Percentiles rank a stretch among this genome's conserved stretches.
Conservation (phyloP, 2,329 filamentous ascomycete species). For the Venturia asperata region DNA sequence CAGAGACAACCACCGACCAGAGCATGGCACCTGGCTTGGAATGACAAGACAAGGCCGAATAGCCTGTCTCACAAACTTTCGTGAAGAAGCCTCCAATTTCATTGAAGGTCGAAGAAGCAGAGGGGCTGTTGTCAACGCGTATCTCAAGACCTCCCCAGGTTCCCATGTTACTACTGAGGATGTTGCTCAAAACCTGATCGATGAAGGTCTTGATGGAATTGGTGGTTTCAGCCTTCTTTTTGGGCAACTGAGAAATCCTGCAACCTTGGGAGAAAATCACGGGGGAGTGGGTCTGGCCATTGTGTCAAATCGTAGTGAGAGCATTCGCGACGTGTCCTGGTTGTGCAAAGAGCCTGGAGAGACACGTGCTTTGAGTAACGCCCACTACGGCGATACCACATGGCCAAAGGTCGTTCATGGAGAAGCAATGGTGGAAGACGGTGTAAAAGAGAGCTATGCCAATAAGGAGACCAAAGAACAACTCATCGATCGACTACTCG, state of each 20-base stretch:
- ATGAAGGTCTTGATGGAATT: conserved; percentile 48
- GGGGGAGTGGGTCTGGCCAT: conserved; percentile 42
- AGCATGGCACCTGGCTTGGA: conserved; percentile 58
- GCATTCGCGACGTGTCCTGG: conserved; percentile 45
- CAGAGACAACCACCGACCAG: conserved; percentile 53
- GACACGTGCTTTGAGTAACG: conserved; percentile 56
- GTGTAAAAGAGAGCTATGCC: conserved; percentile 41
- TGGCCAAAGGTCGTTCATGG: conserved; percentile 58
- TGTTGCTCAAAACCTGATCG: conserved; percentile 49
- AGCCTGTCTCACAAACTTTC: conserved; percentile 58
- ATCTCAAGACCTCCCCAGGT: conserved; percentile 42
- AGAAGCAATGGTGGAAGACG: conserved; percentile 45
- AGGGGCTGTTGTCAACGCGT: conserved; percentile 55
- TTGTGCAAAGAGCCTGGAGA: conserved; percentile 44
- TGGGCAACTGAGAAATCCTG: conserved; percentile 41
- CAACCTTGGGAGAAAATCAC: conserved; percentile 20
- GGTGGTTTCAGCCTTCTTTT: conserved; percentile 59
- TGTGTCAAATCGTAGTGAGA: conserved; percentile 55
- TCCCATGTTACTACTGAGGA: conserved; percentile 38
- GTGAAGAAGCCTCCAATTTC: conserved; percentile 43
- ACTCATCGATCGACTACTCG: conserved; percentile 47
- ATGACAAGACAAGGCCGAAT: conserved; percentile 54
- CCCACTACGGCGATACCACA: conserved; percentile 49
- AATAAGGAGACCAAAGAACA: conserved; percentile 40
- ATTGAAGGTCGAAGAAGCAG: conserved; percentile 45